These are phyloP conservation scores for Mycosphaerella sp. DNA, from an alignment of 2,329 filamentous ascomycete species.

Conservation along the genomic window DNA sequence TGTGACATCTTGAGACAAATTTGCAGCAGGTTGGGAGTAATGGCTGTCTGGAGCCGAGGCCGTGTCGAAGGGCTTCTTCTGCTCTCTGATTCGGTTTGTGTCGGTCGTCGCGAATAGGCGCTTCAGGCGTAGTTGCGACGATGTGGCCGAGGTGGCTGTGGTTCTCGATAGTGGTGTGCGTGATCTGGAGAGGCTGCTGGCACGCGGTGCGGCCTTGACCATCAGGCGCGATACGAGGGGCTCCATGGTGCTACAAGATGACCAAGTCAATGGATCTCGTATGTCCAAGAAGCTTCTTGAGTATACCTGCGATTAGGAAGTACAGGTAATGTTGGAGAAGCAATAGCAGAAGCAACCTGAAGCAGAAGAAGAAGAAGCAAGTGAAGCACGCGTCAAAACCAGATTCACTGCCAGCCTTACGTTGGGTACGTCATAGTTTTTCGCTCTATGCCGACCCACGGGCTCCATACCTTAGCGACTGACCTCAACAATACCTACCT, in stretches of 20 bases:
- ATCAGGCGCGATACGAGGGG: slow-evolving; percentile 26
- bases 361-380: background rate
- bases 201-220: slow-evolving; percentile 23
- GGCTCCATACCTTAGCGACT: too few relatives aligned
- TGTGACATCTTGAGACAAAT: slow-evolving; percentile 41
- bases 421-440: background rate
- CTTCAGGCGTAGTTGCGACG: slow-evolving; percentile 4
- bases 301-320: background rate
- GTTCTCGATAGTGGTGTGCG: slow-evolving; percentile 14
- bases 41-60: slow-evolving; percentile 25
- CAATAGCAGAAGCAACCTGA: background rate
- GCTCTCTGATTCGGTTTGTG: slow-evolving; percentile 9
- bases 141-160: slow-evolving; percentile 5
- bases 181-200: background rate
- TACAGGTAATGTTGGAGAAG: background rate
- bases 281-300: background rate
- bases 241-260: slow-evolving; percentile 21
- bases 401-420: background rate
- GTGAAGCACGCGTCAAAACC: background rate
- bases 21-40: slow-evolving; percentile 32
- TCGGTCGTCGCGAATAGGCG: slow-evolving; percentile 11
- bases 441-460: background rate
- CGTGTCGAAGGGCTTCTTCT: slow-evolving; percentile 19
- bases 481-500: too few relatives aligned
- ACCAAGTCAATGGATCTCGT: background rate